These are phyloP conservation scores for Rhynchospora breviuscula DNA, from an alignment of 176 grass and related monocot species.

Conservation along the genomic window DNA sequence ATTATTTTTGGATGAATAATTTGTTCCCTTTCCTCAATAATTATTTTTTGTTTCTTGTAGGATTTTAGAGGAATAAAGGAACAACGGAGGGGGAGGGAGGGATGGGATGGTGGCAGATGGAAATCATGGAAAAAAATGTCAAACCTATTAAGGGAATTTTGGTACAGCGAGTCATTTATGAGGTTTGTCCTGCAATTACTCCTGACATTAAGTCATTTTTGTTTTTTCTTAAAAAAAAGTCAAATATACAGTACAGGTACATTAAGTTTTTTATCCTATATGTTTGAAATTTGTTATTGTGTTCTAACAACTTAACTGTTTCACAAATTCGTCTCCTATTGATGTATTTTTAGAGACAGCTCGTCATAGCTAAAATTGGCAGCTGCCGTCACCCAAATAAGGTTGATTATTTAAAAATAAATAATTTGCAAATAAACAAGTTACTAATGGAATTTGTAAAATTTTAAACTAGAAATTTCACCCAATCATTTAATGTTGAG, in stretches of 20 bases:
- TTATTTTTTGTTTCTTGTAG: neutral
- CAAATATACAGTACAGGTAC: neutral
- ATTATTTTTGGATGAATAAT: neutral
- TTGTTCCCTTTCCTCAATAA: neutral
- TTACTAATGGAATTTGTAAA: neutral
- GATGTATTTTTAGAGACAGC: neutral
- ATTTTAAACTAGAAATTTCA: neutral
- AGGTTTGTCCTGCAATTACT: neutral
- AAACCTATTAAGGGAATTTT: neutral
- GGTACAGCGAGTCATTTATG: neutral
- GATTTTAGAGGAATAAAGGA: neutral
- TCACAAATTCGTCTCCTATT: neutral
- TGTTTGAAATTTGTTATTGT: neutral
- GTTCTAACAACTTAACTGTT: neutral
- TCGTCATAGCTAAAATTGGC: slow-evolving; percentile 5
- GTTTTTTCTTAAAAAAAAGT: no score
- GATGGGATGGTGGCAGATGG: neutral
- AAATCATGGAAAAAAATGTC: neutral
- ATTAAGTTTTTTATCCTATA: neutral
- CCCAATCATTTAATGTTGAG: neutral
- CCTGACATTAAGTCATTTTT: neutral
- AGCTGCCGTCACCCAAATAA: neutral
- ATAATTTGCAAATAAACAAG: neutral
- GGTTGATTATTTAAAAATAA: neutral
- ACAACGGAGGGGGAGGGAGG: neutral